Conservation (phyloP, 371 early-diverging fungal genomes). For the Batrachochytrium dendrobatidis region DNA sequence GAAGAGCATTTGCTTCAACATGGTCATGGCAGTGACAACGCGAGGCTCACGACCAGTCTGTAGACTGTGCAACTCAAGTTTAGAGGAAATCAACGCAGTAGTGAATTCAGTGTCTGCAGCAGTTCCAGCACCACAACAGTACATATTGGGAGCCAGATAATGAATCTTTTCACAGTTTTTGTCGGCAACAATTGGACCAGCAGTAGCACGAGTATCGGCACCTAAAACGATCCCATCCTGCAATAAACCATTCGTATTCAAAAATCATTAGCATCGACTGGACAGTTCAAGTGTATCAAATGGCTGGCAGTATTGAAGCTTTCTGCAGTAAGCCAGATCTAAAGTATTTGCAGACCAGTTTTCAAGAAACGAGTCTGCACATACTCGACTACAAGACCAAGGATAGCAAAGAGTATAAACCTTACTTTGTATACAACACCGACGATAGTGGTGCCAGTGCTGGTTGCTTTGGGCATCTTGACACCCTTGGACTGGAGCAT, state of each 20-base stretch:
- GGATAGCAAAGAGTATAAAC: no score
- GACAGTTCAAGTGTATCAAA: background rate
- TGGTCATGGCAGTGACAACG: constrained; percentile 90
- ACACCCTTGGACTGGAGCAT: constrained; percentile 70
- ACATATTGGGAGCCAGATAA: constrained; percentile 98
- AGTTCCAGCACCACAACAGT: constrained; percentile 99
- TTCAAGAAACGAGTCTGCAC: background rate
- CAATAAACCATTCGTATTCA: no score
- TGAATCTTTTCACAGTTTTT: constrained; percentile 99
- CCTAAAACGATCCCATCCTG: constrained; percentile 96
- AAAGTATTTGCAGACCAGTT: background rate
- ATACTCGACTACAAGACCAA: background rate
- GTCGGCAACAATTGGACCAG: constrained; percentile 97
- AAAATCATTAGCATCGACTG: background rate
- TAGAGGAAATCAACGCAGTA: constrained; percentile 85
- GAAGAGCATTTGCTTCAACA: constrained; percentile 95
- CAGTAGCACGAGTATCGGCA: constrained; percentile 99
- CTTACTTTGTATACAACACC: constrained; percentile 89
- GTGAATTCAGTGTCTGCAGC: constrained; percentile 99
- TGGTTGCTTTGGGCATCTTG: constrained; percentile 78
- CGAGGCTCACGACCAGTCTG: constrained; percentile 84
- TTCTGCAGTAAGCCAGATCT: constrained; percentile 1
- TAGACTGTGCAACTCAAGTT: constrained; percentile 88
- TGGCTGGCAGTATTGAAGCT: background rate
- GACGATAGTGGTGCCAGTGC: constrained; percentile 98